Evolutionary conservation across 1,139 yeast species (phyloP), one percentile per base, ranked within the genome.

Genomic region (Ogataea hybrid): DNA sequence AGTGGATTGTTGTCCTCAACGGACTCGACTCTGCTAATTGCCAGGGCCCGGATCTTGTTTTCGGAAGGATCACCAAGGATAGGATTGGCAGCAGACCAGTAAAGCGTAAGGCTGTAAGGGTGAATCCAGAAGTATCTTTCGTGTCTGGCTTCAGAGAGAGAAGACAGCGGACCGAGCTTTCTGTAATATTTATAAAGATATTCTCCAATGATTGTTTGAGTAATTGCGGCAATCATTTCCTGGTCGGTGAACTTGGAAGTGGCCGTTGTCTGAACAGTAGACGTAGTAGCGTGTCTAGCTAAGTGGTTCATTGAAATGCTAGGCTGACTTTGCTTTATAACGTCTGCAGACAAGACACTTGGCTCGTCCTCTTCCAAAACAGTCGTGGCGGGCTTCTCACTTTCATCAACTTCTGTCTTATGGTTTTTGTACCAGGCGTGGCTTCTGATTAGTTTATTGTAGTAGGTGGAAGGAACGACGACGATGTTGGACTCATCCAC

Each of bases 51-150:
- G 6, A 90, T 81, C 56, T 75, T 81, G 36, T 76, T 77, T 6
- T 74, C 73, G 1, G 81, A 68, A 10, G 89, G 85, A 52, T 81
- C 81, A 6, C 83, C 79, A 47, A 84, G 64, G 0, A 84, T 85
- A 2, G 97, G 97, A 58, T 86, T 87, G 9, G 79, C 75, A 12
- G 78, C 75, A 8, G 92, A 83, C 98, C 98, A 92, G 63, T 88
- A 89, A 43, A 92, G 71, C 0, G 96, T 87, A 67, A 88, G 68
- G 4, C 95, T 84, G 62, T 89, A 90, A 7, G 98, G 98, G 65
- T 92, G 96, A 32, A 92, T 81, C 97, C 97, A 92, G 74, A 92
- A 92, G 64, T 81, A 92, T 51, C 97, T 75, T 59, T 85, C 94
- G 59, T 92, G 98, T 47, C 97, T 77, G 39, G 77, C 77, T 44